Conservation (phyloP, 1,139 yeast genomes). For the Blastobotrys proliferans region DNA sequence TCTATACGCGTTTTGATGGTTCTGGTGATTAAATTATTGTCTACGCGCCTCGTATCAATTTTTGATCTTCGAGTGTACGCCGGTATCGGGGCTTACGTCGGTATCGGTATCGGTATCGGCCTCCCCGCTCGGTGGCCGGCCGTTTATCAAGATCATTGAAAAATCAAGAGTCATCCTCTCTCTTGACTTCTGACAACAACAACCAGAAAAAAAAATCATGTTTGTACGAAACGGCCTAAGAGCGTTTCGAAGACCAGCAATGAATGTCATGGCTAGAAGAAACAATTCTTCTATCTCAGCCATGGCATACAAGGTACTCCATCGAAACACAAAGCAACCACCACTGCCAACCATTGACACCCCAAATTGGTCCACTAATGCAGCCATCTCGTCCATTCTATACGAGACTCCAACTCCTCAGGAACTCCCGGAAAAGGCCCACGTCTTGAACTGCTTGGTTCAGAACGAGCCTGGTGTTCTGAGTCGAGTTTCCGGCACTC, state of each 20-base stretch:
- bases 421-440: conserved; percentile 47
- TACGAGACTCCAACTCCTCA: conserved; percentile 88
- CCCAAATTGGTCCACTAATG: conserved; percentile 92
- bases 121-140: too few relatives aligned
- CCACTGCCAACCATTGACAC: conserved; percentile 93
- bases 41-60: too few relatives aligned
- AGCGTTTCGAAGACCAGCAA: conserved; percentile 4
- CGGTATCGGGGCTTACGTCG: too few relatives aligned
- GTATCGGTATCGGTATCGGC: too few relatives aligned
- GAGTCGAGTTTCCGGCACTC: conserved; percentile 86
- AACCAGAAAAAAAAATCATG: not conserved
- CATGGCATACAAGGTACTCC: conserved; percentile 86
- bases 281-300: conserved; percentile 72
- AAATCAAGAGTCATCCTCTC: not conserved
- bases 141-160: not conserved
- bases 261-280: conserved; percentile 11
- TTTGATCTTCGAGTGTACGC: too few relatives aligned
- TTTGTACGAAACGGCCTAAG: too few relatives aligned
- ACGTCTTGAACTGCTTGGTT: conserved; percentile 91
- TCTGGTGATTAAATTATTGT: too few relatives aligned
- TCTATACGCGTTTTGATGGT: too few relatives aligned
- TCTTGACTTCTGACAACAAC: not conserved
- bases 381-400: conserved; percentile 91
- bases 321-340: conserved; percentile 77
- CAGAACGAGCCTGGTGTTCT: conserved; percentile 99